These are phyloP conservation scores for Ogataea corticis DNA, from an alignment of 805 yeast genomes.

Conservation along the genomic window DNA sequence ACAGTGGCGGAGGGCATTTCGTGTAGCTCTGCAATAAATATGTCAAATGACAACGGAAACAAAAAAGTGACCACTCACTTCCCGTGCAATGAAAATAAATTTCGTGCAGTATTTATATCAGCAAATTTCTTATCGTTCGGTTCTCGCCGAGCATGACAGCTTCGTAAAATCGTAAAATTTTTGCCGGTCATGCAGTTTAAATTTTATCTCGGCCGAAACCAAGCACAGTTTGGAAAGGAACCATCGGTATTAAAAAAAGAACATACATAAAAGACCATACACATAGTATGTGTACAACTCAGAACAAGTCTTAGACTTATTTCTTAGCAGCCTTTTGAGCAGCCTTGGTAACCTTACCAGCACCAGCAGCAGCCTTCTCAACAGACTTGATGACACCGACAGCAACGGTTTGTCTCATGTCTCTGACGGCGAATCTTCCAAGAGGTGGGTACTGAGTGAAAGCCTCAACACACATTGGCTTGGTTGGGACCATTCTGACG, in stretches of 20 bases:
- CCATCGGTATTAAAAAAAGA: constrained; percentile 2
- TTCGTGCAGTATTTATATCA: not conserved
- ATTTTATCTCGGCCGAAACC: too few relatives aligned
- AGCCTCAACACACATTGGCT: constrained; percentile 94
- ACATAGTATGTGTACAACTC: not conserved
- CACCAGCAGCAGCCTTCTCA: constrained; percentile 76
- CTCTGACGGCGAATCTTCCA: constrained; percentile 99
- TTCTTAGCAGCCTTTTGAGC: constrained; percentile 82
- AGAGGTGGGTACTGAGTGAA: constrained; percentile 94
- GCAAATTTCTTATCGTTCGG: not conserved
- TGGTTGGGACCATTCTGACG: constrained; percentile 83
- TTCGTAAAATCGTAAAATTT: too few relatives aligned
- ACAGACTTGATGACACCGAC: constrained; percentile 98
- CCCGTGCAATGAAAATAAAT: not conserved
- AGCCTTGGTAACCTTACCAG: constrained; percentile 97
- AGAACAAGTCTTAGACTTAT: constrained; percentile 38
- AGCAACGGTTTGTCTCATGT: constrained; percentile 99
- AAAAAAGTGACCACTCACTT: not conserved
- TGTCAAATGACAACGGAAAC: too few relatives aligned
- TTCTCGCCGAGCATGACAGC: too few relatives aligned
- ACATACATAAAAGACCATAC: constrained; percentile 7
- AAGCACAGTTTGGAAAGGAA: not conserved
- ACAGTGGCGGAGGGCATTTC: constrained; percentile 19
- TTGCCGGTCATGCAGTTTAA: too few relatives aligned
- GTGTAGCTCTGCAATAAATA: not conserved